Conservation (phyloP, 1,139 yeast genomes). For the Eremothecium sinecaudum region DNA sequence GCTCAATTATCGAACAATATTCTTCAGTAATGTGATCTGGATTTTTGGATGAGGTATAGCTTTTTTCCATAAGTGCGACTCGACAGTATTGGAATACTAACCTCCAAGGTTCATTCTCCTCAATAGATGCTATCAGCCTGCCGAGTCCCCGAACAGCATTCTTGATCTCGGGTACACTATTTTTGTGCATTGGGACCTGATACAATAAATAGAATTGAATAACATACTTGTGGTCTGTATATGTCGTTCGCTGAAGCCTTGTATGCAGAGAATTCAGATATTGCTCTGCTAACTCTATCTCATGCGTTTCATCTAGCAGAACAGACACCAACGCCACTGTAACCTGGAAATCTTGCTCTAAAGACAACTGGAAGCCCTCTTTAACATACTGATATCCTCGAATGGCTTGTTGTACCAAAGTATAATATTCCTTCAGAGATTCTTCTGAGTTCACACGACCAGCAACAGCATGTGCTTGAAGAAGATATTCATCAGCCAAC, state of each 20-base stretch:
- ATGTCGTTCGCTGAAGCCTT: slow-evolving; percentile 15
- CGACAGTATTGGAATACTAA: slow-evolving; percentile 8
- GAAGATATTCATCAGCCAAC: slow-evolving; percentile 21
- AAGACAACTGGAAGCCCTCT: slow-evolving; percentile 14
- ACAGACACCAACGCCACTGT: slow-evolving; percentile 20
- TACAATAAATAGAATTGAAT: slow-evolving; percentile 21
- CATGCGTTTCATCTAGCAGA: slow-evolving; percentile 22
- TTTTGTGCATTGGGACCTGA: slow-evolving; percentile 16
- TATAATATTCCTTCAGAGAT: slow-evolving; percentile 21
- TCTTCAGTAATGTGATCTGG: not conserved
- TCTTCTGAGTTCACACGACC: slow-evolving; percentile 12
- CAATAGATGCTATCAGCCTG: slow-evolving; percentile 6
- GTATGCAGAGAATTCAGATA: slow-evolving; percentile 22
- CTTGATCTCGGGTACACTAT: slow-evolving; percentile 15
- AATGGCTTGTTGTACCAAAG: slow-evolving; percentile 20
- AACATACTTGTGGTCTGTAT: slow-evolving; percentile 16
- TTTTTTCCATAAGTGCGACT: slow-evolving; percentile 5
- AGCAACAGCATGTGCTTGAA: slow-evolving; percentile 17
- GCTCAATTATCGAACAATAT: not conserved
- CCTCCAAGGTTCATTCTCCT: slow-evolving; percentile 7
- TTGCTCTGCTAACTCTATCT: slow-evolving; percentile 24
- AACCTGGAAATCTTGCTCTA: slow-evolving; percentile 22
- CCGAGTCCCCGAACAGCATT: slow-evolving; percentile 19
- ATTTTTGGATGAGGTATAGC: not conserved
- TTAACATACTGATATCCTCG: slow-evolving; percentile 18